Evolutionary conservation across 1,139 yeast genomes (phyloP), one percentile per base, ranked within the genome.

Genomic region (Williopsis jadinii): DNA sequence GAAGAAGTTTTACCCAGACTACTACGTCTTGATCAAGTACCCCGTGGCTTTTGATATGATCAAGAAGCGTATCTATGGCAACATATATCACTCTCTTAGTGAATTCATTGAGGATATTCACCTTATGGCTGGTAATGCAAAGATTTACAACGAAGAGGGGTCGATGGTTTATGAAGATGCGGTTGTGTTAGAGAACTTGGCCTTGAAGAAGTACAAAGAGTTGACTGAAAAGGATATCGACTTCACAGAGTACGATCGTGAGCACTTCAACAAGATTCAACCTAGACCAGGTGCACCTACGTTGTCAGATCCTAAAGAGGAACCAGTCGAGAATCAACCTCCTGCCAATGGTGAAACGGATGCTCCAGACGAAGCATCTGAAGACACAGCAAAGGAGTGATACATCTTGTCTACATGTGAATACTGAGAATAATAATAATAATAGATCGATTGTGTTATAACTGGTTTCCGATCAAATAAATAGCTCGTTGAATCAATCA

Each of bases 81-180:
- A 64, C 41, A 67, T 73, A 8, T 85, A 86, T 56, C 66, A 67
- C 27, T 61, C 67, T 8, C 61, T 81, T 38, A 70, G 75, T 31
- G 90, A 83, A 50, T 74, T 84, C 45, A 62, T 80, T 41, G 84
- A 75, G 48, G 95, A 86, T 56, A 66, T 86, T 43, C 82, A 81
- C 50, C 70, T 80, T 52, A 84, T 90, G 77, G 84, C 85, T 61
- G 71, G 75, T 44, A 90, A 90, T 61, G 97, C 97, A 2, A 72
- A 81, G 48, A 75, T 77, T n/a, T 90, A 87, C 60, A 90, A 90
- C 55, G 94, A 87, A 55, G 95, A 85, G 59, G 95, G 95, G 0
- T 85, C 95, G 2, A 61, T 81, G 45, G 87, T 90, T 13, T 85
- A 80, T 54, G 73, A 77, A 45, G 96, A 88, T 63, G 95, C 97